Percentiles rank a stretch among this genome's conserved stretches.
Evolutionary conservation across 441 rosid genomes (phyloP).

Genomic region (Raphanus hybrid): DNA sequence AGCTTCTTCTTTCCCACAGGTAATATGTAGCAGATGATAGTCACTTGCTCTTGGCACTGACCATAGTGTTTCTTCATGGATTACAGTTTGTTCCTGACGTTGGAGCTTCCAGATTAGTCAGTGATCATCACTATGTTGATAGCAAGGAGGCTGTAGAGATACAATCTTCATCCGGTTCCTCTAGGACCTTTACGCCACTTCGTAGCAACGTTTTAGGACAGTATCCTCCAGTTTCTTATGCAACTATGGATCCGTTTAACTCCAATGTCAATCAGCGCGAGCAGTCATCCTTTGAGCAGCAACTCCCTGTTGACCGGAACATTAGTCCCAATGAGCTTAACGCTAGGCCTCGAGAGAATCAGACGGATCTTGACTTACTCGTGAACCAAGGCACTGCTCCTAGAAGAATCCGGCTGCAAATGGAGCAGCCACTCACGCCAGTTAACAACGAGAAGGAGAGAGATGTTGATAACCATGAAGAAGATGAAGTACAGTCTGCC

Average conservation of each 20-base stretch:
- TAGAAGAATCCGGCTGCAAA: slow-evolving; percentile 67
- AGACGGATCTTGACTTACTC: slow-evolving; percentile 38
- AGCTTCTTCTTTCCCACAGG: slow-evolving; percentile 54
- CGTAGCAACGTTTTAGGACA: slow-evolving; percentile 42
- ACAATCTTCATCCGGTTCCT: slow-evolving; percentile 45
- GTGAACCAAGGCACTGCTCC: slow-evolving; percentile 74
- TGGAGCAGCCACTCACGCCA: slow-evolving; percentile 12
- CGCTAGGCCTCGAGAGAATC: slow-evolving; percentile 58
- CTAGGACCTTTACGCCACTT: slow-evolving; percentile 32
- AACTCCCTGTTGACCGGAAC: slow-evolving; percentile 38
- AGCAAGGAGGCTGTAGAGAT: slow-evolving; percentile 44
- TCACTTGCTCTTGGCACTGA: slow-evolving; percentile 20
- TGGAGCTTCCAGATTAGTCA: slow-evolving; percentile 40
- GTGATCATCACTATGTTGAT: slow-evolving; percentile 44
- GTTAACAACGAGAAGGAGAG: slow-evolving; percentile 19
- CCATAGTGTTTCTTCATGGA: slow-evolving; percentile 23
- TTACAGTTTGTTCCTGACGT: slow-evolving; percentile 39
- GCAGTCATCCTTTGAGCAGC: slow-evolving; percentile 38
- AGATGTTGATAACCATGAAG: slow-evolving; percentile 33
- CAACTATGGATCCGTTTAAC: slow-evolving; percentile 49
- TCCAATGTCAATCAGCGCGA: slow-evolving; percentile 42
- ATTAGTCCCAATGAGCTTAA: slow-evolving; percentile 44
- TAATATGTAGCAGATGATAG: slow-evolving; percentile 29
- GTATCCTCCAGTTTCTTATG: slow-evolving; percentile 46
- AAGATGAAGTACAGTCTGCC: slow-evolving; percentile 60